These are phyloP conservation scores for Pterocarpus macrocarpus DNA, from an alignment of 306 rosid genomes.

Conservation along the genomic window DNA sequence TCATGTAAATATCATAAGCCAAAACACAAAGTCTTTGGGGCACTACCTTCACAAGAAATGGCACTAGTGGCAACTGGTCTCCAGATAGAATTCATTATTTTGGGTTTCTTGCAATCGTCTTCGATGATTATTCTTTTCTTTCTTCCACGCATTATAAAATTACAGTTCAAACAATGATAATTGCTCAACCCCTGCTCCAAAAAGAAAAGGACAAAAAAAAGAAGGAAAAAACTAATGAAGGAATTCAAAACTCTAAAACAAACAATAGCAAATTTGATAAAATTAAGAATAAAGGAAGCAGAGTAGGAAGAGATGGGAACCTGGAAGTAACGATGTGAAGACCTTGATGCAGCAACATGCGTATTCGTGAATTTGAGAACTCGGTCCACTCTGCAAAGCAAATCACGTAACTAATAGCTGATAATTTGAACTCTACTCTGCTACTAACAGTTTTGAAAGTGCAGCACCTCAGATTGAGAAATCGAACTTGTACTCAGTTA, in stretches of 20 bases:
- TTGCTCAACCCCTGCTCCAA: constrained; percentile 51
- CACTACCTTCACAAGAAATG: constrained; percentile 62
- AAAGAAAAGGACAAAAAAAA: not conserved
- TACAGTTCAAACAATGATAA: constrained; percentile 57
- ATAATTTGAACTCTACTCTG: not conserved
- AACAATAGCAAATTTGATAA: not conserved
- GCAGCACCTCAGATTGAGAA: not conserved
- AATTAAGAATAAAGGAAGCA: constrained; percentile 10
- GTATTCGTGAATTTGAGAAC: constrained; percentile 58
- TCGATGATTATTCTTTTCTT: constrained; percentile 51
- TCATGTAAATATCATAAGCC: not conserved
- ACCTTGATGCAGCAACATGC: constrained; percentile 42
- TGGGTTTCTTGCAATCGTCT: constrained; percentile 52
- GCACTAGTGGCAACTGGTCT: constrained; percentile 70
- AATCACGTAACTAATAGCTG: not conserved
- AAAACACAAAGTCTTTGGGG: not conserved
- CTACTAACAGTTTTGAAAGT: too few species aligned
- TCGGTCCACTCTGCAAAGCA: constrained; percentile 62
- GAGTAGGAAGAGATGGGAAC: constrained; percentile 44
- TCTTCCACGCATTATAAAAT: constrained; percentile 60
- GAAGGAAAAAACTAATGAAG: not conserved
- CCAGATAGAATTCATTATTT: constrained; percentile 56
- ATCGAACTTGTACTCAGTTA: not conserved
- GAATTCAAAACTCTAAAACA: constrained; percentile 17
- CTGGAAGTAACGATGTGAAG: constrained; percentile 52